Conservation (phyloP, 441 rosid genomes). For the Pelargonium cotyledonis region DNA sequence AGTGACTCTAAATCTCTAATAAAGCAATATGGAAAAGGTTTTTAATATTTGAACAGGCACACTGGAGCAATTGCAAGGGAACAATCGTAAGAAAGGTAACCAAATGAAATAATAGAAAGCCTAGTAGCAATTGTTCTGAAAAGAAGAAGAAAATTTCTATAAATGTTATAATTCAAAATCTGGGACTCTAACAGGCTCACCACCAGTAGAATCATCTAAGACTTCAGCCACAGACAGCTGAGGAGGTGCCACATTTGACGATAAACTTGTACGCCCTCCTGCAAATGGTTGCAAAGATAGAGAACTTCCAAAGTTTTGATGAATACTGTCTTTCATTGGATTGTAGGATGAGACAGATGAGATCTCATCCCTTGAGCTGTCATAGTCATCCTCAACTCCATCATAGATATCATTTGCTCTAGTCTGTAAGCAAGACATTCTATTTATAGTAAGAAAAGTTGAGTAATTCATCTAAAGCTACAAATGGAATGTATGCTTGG, state of each 20-base stretch:
- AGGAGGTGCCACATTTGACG: slow-evolving; percentile 56
- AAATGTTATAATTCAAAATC: slow-evolving; percentile 1
- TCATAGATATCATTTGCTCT: slow-evolving; percentile 67
- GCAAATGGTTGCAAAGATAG: slow-evolving; percentile 67
- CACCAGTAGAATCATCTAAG: slow-evolving; percentile 50
- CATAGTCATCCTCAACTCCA: slow-evolving; percentile 76
- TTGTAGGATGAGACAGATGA: slow-evolving; percentile 83
- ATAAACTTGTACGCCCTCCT: slow-evolving; percentile 49
- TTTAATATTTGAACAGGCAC: too few species aligned
- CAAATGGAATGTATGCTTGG: neutral
- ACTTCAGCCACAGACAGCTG: slow-evolving; percentile 63
- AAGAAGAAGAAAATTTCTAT: slow-evolving; percentile 10
- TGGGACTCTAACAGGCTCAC: slow-evolving; percentile 25
- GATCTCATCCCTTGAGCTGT: slow-evolving; percentile 87
- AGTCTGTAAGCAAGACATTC: slow-evolving; percentile 33
- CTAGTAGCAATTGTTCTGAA: neutral
- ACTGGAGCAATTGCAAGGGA: too few species aligned
- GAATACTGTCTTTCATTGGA: slow-evolving; percentile 49
- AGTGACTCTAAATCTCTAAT: neutral
- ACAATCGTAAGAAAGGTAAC: too few species aligned
- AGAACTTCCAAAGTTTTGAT: slow-evolving; percentile 69
- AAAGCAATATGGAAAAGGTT: neutral
- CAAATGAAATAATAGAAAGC: neutral
- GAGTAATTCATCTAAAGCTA: neutral
- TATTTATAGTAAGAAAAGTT: neutral